Base-by-base conservation (phyloP, 768 basidiomycete species). In the Hericium alpestre region DNA sequence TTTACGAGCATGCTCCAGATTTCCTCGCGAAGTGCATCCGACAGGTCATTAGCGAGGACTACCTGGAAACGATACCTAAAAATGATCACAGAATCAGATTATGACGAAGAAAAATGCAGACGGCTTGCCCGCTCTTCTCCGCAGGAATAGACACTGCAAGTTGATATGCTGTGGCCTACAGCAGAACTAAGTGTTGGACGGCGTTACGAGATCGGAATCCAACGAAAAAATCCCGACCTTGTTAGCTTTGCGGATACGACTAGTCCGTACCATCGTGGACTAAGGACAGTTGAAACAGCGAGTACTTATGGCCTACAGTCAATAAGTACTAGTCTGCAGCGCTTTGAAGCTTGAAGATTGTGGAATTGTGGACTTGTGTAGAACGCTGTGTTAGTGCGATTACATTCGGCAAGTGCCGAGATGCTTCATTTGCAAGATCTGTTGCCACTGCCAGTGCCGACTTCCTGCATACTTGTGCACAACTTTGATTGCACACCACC, bases 1-100 rank as follows among this genome's bases (percentile, higher is more conserved):
- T 60, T 46, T 12, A 55, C 61, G 15, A 59, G 53, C n/a, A 63
- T 56, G 10, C 32, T 38, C 61, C 61, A 62, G 41, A 60, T 47
- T n/a, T 16, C 3, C 18, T 52, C 38, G 27, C 55, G 41, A 16
- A 57, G 56, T 38, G 40, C n/a, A 16, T 53, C 58, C 4, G 46
- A 52, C 23, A 64, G 56, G 23, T 54, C 57, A 16, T 53, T 46
- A 10, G 59, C 23, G 10, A 25, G 41, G 8, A 43, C 41, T 18
- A 60, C 50, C 48, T 62, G 59, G 32, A 41, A n/a, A n/a, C 38
- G 4, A 18, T 51, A 58, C 12, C 61, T 62, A 37, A 20, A 13
- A 2, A 9, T 15, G 20, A 23, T 51, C 13, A 23, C 41, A 10
- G 52, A 2, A 7, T 37, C 16, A 18, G 2, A n/a, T 8, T n/a